These are phyloP conservation scores for Diplodia seriata DNA, from an alignment of 2,329 filamentous ascomycete genomes.

Conservation along the genomic window DNA sequence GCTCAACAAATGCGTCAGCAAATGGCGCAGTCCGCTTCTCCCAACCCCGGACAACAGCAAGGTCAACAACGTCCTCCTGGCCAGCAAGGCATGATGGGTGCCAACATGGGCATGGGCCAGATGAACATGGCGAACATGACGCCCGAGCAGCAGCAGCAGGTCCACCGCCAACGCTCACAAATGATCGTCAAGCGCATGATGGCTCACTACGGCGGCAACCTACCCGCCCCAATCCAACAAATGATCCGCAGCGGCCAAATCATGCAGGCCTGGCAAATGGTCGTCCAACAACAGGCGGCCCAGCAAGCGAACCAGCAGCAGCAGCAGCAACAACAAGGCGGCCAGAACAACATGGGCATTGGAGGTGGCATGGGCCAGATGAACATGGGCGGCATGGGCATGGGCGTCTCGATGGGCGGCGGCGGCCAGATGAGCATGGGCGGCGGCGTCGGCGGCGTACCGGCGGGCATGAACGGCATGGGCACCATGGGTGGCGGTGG, in stretches of 20 bases:
- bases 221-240: conserved; percentile 42
- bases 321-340: conserved; percentile 25
- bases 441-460: not conserved
- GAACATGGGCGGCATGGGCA: conserved; percentile 32
- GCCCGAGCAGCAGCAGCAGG: conserved; percentile 6
- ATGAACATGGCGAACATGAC: conserved; percentile 27
- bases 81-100: conserved; percentile 24
- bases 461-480: conserved; percentile 33
- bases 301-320: conserved; percentile 38
- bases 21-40: conserved; percentile 23
- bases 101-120: conserved; percentile 10
- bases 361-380: conserved; percentile 32
- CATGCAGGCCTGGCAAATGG: conserved; percentile 19
- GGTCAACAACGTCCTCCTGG: conserved; percentile 19
- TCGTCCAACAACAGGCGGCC: conserved; percentile 34
- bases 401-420: conserved; percentile 11
- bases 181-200: conserved; percentile 36
- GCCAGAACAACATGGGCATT: conserved; percentile 32
- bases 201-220: conserved; percentile 34
- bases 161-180: conserved; percentile 38
- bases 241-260: conserved; percentile 37
- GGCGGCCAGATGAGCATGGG: conserved; percentile 21
- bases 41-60: conserved; percentile 19
- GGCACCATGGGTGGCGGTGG: conserved; percentile 28
- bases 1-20: conserved; percentile 30